These are phyloP conservation scores for Aspergillus clavatus DNA, from an alignment of 2,329 filamentous ascomycete genomes.

Conservation along the genomic window DNA sequence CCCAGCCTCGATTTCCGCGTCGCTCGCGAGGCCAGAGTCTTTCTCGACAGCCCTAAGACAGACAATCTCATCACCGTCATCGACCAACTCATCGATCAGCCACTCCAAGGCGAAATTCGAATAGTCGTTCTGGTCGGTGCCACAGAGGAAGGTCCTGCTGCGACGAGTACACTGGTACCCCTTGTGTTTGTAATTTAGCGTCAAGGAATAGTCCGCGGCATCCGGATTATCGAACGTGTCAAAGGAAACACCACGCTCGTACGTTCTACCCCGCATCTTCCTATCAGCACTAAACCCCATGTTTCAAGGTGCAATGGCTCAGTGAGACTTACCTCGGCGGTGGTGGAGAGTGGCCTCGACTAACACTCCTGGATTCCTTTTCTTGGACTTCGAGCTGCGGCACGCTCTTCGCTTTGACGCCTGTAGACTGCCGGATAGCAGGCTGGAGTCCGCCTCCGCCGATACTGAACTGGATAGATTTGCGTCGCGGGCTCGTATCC, in stretches of 20 bases:
- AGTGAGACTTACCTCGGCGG: conserved; percentile 37
- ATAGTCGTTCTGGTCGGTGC: conserved; percentile 85
- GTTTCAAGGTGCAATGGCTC: background rate
- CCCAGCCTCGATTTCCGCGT: conserved; percentile 58
- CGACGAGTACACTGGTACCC: conserved; percentile 76
- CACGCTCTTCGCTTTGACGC: conserved; percentile 22
- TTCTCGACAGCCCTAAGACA: conserved; percentile 86
- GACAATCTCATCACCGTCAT: conserved; percentile 89
- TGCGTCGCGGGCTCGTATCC: conserved; percentile 27
- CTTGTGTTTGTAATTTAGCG: conserved; percentile 77
- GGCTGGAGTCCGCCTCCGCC: conserved; percentile 26
- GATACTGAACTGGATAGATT: conserved; percentile 39
- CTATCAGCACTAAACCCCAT: no score
- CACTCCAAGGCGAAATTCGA: conserved; percentile 89
- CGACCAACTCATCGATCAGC: conserved; percentile 85
- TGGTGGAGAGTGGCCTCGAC: conserved; percentile 35
- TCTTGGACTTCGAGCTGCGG: conserved; percentile 22
- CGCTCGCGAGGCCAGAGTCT: conserved; percentile 64
- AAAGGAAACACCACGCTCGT: conserved; percentile 66
- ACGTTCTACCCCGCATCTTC: no score
- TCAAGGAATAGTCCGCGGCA: conserved; percentile 69
- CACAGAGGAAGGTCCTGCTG: conserved; percentile 84
- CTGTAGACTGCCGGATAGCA: conserved; percentile 22
- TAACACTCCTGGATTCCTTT: conserved; percentile 21
- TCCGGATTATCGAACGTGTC: conserved; percentile 66